Evolutionary conservation across 2,329 filamentous ascomycete species (phyloP).

Genomic region (Colletotrichum caudatum): DNA sequence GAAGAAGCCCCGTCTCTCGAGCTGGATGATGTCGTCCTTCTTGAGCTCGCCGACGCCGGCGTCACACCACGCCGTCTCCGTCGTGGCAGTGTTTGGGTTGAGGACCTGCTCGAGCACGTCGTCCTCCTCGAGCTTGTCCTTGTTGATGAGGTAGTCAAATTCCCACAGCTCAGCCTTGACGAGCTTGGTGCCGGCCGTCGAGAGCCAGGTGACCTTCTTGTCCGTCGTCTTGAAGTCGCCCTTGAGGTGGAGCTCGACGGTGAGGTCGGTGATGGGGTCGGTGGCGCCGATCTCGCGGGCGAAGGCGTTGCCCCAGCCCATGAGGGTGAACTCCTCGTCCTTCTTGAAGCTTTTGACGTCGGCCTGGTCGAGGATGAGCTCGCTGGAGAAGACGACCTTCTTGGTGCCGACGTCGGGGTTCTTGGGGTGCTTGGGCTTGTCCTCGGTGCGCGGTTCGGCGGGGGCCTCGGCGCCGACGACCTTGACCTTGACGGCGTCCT

Average conservation of each 20-base stretch:
- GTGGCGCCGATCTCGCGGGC: constrained; percentile 74
- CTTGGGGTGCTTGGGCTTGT: constrained; percentile 91
- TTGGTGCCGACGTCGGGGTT: constrained; percentile 87
- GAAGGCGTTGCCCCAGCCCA: constrained; percentile 95
- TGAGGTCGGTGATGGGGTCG: constrained; percentile 75
- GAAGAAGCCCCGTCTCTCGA: constrained; percentile 94
- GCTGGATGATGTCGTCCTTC: constrained; percentile 92
- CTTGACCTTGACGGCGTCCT: constrained; percentile 77
- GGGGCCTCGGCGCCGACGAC: constrained; percentile 77
- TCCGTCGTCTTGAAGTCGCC: constrained; percentile 95
- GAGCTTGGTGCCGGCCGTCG: constrained; percentile 79
- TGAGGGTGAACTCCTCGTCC: constrained; percentile 92
- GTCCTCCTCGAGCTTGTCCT: constrained; percentile 92
- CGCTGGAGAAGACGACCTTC: constrained; percentile 82
- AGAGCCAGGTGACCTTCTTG: constrained; percentile 97
- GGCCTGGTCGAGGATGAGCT: constrained; percentile 85
- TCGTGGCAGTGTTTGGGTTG: constrained; percentile 79
- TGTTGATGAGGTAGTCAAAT: constrained; percentile 94
- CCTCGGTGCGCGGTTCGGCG: constrained; percentile 71
- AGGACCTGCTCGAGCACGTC: constrained; percentile 88
- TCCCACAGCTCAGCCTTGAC: constrained; percentile 89
- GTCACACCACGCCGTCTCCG: constrained; percentile 82
- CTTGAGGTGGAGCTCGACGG: constrained; percentile 88
- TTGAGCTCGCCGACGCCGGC: constrained; percentile 82
- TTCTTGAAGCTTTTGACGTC: constrained; percentile 85